Evolutionary conservation across 345 rosid genomes (phyloP), one percentile per base, ranked within the genome.

Genomic region (Brassica carinata): DNA sequence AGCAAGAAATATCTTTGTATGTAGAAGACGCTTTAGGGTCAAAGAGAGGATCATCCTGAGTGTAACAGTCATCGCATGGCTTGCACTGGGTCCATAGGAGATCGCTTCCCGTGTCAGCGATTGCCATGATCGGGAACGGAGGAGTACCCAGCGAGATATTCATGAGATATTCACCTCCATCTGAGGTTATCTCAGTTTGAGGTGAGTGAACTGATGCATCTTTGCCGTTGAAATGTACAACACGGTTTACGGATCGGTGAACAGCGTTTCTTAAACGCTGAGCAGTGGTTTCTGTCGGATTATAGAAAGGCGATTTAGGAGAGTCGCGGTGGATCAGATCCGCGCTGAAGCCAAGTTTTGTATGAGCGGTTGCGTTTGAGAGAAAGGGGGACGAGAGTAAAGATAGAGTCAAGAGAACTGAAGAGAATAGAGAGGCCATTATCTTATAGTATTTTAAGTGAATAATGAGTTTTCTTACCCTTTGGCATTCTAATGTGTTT

Each of bases 271-370:
- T 27, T 0, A 83, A 0, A 34, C 88, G 83, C 14, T 83, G 61
- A 0, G 51, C 76, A 13, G 74, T 0, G 7, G 86, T 80, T 31
- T 57, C 83, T 0, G 7, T 36, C 2, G 83, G 79, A 27, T 81
- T 81, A 72, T 78, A 83, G 2, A 78, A 76, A 5, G 88, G 88
- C 0, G 88, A 85, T 43, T 78, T 75, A 3, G 64, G 78, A 36
- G 88, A 85, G 73, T 83, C 88, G 0, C 82, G 81, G 66, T 83
- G 86, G 79, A 83, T 75, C 4, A 85, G 58, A 31, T 85, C 88
- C 0, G 73, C 64, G 8, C 77, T 78, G 67, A 85, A 85, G 2
- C 81, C 72, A 0, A 71, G 63, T 81, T 81, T 75, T 64, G 72
- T 38, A 7, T 79, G 51, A 1, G 76, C 5, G 14, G 70, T 81